Conservation (phyloP, 768 basidiomycete species). For the Candolleomyces aberdarensis region DNA sequence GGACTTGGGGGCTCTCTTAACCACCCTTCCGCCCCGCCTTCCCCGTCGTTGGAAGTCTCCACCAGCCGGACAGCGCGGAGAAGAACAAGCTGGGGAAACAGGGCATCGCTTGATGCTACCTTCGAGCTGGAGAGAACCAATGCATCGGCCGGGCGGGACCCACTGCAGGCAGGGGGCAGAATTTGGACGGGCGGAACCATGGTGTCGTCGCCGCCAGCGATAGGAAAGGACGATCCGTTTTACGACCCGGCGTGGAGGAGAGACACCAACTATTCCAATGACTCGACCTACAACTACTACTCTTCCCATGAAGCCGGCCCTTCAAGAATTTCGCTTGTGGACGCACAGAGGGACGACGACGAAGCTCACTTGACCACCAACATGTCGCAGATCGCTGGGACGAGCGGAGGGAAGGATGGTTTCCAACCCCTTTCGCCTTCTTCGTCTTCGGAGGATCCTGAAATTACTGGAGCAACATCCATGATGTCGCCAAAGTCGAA, state of each 20-base stretch:
- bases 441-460: slow-evolving; percentile 43
- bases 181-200: background rate
- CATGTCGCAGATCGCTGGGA: slow-evolving; percentile 32
- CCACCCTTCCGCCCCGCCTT: slow-evolving; percentile 8
- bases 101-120: slow-evolving; percentile 9
- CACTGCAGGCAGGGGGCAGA: background rate
- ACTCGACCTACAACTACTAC: slow-evolving; percentile 1
- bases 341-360: slow-evolving; percentile 51
- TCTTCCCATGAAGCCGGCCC: slow-evolving; percentile 8
- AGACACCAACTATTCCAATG: background rate
- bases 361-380: slow-evolving; percentile 55
- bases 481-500: slow-evolving; percentile 32
- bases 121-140: slow-evolving; percentile 1
- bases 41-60: slow-evolving; percentile 8
- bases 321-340: slow-evolving; percentile 8
- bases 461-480: slow-evolving; percentile 37
- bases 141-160: slow-evolving; percentile 1
- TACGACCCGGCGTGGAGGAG: background rate
- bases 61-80: background rate
- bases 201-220: slow-evolving; percentile 2
- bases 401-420: slow-evolving; percentile 8
- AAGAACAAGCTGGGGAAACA: slow-evolving; percentile 9
- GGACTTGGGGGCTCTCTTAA: background rate
- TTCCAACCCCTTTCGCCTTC: slow-evolving; percentile 20
- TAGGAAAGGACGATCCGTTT: slow-evolving; percentile 8